Evolutionary conservation across 2,329 filamentous ascomycete species (phyloP), one percentile per base, ranked within the genome.

Genomic region (Cordyceps sp.): DNA sequence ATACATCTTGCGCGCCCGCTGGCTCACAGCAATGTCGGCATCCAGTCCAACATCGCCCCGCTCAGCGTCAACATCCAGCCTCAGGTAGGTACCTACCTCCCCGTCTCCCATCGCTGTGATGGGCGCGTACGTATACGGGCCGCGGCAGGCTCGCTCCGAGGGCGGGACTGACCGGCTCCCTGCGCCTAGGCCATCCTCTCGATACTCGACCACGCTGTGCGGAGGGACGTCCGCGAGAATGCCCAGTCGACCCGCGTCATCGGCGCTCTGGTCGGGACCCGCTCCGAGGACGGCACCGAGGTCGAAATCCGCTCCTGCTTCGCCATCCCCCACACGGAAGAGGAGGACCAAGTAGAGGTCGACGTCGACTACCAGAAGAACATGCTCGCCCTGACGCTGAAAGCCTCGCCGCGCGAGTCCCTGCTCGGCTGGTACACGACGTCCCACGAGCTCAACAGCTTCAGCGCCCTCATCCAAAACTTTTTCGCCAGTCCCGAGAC

Each of bases 321-420:
- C 57, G 90, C 90, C 45, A 93, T 98, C 51, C 86, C 88, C 44
- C 90, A 98, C 66, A 96, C 88, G 45, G 90, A 98, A 64, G 93
- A 88, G 45, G 81, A 86, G 55, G 90, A 98, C 60, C 90, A 98
- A 61, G 90, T 98, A 49, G 90, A 98, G 61, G 90, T 98, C 42
- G 90, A 98, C 55, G 93, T 98, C 70, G 90, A 98, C 61, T 98
- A 96, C 62, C 90, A 98, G 64, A 96, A 96, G 73, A 86, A 88
- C 59, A 98, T 98, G 90, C 77, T 96, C 36, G 79, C 82, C 37
- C 67, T 98, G 46, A 88, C 93, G 55, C 75, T 96, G 45, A 88
- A 88, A 62, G 88, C 86, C 36, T 81, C 85, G 57, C 90, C 90
- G 31, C 83, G 85, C 59, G 90, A 98, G 61, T 75, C 85, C 33